Conservation (phyloP, 305 asterid genomes). For the Fraxinus dipetala region DNA sequence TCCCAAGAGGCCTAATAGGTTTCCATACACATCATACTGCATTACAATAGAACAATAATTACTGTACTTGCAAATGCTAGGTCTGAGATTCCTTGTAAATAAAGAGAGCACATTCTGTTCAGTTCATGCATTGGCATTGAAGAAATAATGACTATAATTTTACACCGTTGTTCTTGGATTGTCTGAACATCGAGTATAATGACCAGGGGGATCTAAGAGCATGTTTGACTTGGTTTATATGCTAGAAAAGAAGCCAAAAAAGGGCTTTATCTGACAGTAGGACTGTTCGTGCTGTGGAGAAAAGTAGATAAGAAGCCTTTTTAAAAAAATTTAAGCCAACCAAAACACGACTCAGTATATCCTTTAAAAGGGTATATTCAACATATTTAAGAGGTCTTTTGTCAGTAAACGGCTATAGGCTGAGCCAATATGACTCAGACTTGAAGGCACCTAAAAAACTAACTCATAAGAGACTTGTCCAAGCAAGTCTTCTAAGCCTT, state of each 20-base stretch:
- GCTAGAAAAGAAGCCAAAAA: not conserved
- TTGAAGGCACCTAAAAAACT: not conserved
- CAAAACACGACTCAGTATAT: not conserved
- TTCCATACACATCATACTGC: conserved; percentile 94
- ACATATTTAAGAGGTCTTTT: not conserved
- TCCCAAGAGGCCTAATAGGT: conserved; percentile 74
- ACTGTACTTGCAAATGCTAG: not conserved
- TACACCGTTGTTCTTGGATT: not conserved
- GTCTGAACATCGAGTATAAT: not conserved
- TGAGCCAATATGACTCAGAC: not conserved
- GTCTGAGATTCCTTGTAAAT: not conserved
- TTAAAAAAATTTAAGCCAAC: not conserved
- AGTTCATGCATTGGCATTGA: not conserved
- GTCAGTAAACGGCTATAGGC: not conserved
- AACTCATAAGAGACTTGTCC: not conserved
- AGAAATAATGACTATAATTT: not conserved
- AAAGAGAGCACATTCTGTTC: not conserved
- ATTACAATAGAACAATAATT: conserved; percentile 16
- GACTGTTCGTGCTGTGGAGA: not conserved
- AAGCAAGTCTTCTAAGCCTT: not conserved
- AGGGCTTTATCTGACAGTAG: not conserved
- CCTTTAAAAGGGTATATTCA: not conserved
- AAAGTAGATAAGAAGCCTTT: not conserved
- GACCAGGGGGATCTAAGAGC: not conserved
- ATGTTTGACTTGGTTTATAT: not conserved